A percentile compares a stretch with the other conserved stretches of the same genome.
Evolutionary conservation across 2,329 filamentous ascomycete species (phyloP).

Genomic region (Penicillium digitatum): DNA sequence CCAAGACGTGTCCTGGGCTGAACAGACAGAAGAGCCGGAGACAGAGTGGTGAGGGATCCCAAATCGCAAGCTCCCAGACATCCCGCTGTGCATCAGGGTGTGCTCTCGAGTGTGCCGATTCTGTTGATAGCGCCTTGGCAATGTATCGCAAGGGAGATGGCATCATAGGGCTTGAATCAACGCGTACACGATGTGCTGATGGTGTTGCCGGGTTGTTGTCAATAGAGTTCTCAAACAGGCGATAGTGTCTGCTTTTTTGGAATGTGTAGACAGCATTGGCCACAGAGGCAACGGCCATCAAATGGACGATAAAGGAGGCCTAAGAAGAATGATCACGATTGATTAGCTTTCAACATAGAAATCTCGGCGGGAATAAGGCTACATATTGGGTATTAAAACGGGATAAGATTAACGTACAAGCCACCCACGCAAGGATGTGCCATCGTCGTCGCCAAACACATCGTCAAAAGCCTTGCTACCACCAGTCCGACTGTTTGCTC

Average conservation of each 20-base stretch:
- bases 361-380: not conserved
- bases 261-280: conserved; percentile 80
- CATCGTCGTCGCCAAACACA: conserved; percentile 71
- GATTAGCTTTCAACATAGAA: not conserved
- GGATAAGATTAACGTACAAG: conserved; percentile 48
- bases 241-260: conserved; percentile 76
- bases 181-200: conserved; percentile 81
- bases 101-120: conserved; percentile 74
- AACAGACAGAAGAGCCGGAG: conserved; percentile 83
- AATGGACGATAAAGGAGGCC: conserved; percentile 68
- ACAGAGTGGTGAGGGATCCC: conserved; percentile 85
- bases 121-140: conserved; percentile 61
- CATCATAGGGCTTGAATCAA: conserved; percentile 74
- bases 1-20: conserved; percentile 85
- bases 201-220: conserved; percentile 73
- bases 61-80: conserved; percentile 91
- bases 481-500: conserved; percentile 65
- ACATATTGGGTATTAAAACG: not conserved
- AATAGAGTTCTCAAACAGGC: conserved; percentile 82
- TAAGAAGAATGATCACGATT: conserved; percentile 32
- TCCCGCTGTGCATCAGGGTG: conserved; percentile 72
- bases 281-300: conserved; percentile 62
- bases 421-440: conserved; percentile 65
- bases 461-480: conserved; percentile 61
- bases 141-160: conserved; percentile 76